A percentile compares a stretch with the other conserved stretches of the same genome.
phyloP scores from a whole-genome alignment of 306 rosid species.

The Dryas drummondii region DNA sequence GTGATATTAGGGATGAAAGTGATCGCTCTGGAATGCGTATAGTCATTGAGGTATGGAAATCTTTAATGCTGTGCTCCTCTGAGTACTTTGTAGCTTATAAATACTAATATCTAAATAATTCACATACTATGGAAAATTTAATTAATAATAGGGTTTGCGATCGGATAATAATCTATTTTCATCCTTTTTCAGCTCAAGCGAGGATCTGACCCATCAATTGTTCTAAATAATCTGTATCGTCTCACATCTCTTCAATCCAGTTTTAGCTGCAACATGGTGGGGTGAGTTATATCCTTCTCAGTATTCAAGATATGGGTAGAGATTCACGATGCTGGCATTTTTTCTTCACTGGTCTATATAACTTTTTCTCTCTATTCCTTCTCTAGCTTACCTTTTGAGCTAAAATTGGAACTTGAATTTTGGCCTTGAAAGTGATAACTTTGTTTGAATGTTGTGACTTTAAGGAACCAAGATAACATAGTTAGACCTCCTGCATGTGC shows the following conservation, averaged over 20 bases:
- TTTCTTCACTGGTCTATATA: conserved; percentile 1
- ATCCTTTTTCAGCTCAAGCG: conserved; percentile 74
- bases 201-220: conserved; percentile 81
- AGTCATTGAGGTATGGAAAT: conserved; percentile 72
- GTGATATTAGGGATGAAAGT: conserved; percentile 96
- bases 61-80: not conserved
- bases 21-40: conserved; percentile 98
- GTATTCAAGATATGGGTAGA: not conserved
- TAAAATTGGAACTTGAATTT: conserved; percentile 1
- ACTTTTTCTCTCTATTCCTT: not conserved
- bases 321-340: conserved; percentile 16
- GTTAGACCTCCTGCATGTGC: not conserved
- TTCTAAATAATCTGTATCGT: conserved; percentile 84
- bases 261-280: conserved; percentile 97
- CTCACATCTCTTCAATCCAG: conserved; percentile 80
- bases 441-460: not conserved
- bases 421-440: not conserved
- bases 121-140: not conserved
- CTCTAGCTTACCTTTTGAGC: not conserved
- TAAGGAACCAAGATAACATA: not conserved
- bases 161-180: conserved; percentile 19
- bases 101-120: not conserved
- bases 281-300: conserved; percentile 56
- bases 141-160: not conserved
- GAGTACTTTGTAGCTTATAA: conserved; percentile 8